Evolutionary conservation across 345 rosid species (phyloP).

Genomic region (Turnera subulata): DNA sequence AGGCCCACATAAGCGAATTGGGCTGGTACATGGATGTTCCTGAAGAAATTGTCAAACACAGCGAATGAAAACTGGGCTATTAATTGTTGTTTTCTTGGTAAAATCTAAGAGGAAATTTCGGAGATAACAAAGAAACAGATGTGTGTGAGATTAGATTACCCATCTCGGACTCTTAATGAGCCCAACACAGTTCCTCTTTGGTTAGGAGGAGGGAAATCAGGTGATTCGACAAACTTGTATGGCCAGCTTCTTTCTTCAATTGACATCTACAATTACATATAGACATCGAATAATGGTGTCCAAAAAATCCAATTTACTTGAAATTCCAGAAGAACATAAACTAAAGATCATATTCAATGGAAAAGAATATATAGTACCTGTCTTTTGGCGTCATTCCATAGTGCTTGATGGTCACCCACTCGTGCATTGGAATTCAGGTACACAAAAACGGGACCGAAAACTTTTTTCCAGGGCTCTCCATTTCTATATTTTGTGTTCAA

Average conservation of each 20-base stretch:
- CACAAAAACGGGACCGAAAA: conserved; percentile 23
- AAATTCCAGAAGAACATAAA: not conserved
- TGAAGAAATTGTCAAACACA: conserved; percentile 24
- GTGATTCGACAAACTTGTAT: conserved; percentile 42
- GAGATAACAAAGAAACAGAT: not conserved
- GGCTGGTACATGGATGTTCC: conserved; percentile 19
- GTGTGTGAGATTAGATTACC: conserved; percentile 27
- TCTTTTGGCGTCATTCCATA: conserved; percentile 71
- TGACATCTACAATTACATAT: conserved; percentile 31
- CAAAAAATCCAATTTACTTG: not conserved
- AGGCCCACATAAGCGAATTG: conserved; percentile 58
- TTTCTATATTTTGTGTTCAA: conserved; percentile 18
- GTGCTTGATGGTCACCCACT: conserved; percentile 7
- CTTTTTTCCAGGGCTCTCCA: conserved; percentile 33
- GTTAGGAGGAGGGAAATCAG: conserved; percentile 42
- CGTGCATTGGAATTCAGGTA: conserved; percentile 8
- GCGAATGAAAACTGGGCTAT: not conserved
- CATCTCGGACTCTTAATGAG: conserved; percentile 51
- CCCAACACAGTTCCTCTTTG: conserved; percentile 63
- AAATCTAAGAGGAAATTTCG: too few species aligned
- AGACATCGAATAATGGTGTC: not conserved
- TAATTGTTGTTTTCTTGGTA: not conserved
- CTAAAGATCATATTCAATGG: not conserved
- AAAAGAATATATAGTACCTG: conserved; percentile 32
- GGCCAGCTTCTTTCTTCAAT: conserved; percentile 67